A percentile compares a stretch with the other conserved stretches of the same genome.
Conservation (phyloP, 192 early-diverging fungal species). For the Radiomyces spectabilis region DNA sequence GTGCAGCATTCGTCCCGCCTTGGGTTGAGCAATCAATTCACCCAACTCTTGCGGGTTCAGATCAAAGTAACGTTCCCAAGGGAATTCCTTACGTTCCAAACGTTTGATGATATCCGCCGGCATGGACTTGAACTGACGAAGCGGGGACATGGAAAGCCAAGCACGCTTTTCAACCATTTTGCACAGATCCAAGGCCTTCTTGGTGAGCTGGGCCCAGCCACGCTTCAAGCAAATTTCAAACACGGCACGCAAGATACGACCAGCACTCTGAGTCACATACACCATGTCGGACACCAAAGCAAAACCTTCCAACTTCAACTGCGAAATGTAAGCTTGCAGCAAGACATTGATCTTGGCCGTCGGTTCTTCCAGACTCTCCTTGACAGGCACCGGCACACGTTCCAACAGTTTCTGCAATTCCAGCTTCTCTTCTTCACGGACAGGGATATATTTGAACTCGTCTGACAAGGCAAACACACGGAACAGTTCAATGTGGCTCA, state of each 20-base stretch:
- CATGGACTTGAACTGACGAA: slow-evolving; percentile 83
- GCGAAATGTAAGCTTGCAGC: slow-evolving; percentile 93
- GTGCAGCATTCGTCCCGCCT: slow-evolving; percentile 86
- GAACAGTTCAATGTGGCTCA: slow-evolving; percentile 90
- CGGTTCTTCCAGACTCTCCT: slow-evolving; percentile 85
- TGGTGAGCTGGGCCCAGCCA: slow-evolving; percentile 89
- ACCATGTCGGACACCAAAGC: slow-evolving; percentile 97
- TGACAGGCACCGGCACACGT: slow-evolving; percentile 92
- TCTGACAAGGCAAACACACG: slow-evolving; percentile 79
- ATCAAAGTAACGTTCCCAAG: slow-evolving; percentile 94
- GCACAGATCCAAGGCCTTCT: slow-evolving; percentile 85
- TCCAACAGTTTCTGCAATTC: slow-evolving; percentile 72
- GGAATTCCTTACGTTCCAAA: slow-evolving; percentile 89
- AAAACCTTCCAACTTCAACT: slow-evolving; percentile 87
- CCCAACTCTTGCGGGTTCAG: slow-evolving; percentile 87
- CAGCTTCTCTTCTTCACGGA: slow-evolving; percentile 75
- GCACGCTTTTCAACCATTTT: slow-evolving; percentile 95
- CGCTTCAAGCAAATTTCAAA: slow-evolving; percentile 94
- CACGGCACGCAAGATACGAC: slow-evolving; percentile 88
- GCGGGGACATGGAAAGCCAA: slow-evolving; percentile 94
- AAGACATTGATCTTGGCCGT: slow-evolving; percentile 92
- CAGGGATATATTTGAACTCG: slow-evolving; percentile 92
- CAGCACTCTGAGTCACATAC: slow-evolving; percentile 93
- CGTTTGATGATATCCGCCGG: slow-evolving; percentile 76
- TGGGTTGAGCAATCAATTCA: slow-evolving; percentile 79